These are phyloP conservation scores for Alternaria sp. DNA, from an alignment of 2,329 filamentous ascomycete genomes.

Conservation along the genomic window DNA sequence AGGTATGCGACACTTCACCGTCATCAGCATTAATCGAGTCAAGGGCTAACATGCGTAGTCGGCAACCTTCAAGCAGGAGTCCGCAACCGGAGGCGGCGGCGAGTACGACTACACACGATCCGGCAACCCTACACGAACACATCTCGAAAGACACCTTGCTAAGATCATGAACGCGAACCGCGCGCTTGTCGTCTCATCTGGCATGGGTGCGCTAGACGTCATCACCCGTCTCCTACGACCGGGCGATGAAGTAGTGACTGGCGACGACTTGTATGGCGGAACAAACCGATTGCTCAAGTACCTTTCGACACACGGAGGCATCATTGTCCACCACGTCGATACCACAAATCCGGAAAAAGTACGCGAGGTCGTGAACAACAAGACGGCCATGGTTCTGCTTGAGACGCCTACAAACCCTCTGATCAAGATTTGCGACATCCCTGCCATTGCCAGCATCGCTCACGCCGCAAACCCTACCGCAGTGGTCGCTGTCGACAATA, in stretches of 20 bases:
- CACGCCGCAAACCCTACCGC: slow-evolving; percentile 81
- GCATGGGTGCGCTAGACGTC: slow-evolving; percentile 97
- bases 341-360: slow-evolving; percentile 82
- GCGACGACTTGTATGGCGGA: slow-evolving; percentile 95
- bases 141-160: slow-evolving; percentile 93
- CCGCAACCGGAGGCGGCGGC: slow-evolving; percentile 75
- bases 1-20: slow-evolving; percentile 59
- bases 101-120: slow-evolving; percentile 99
- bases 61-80: slow-evolving; percentile 95
- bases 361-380: slow-evolving; percentile 71
- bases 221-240: slow-evolving; percentile 90
- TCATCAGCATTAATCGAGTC: too few species aligned
- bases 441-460: slow-evolving; percentile 75
- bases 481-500: slow-evolving; percentile 95
- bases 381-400: slow-evolving; percentile 93
- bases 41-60: slow-evolving; percentile 62
- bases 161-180: slow-evolving; percentile 98
- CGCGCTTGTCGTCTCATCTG: slow-evolving; percentile 90
- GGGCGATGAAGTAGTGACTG: slow-evolving; percentile 96
- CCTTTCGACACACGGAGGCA: slow-evolving; percentile 85
- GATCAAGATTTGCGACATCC: slow-evolving; percentile 96
- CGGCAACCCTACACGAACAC: slow-evolving; percentile 94
- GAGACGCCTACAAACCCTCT: slow-evolving; percentile 97
- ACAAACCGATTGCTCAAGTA: slow-evolving; percentile 94
- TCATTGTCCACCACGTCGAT: slow-evolving; percentile 95